Evolutionary conservation across 306 rosid genomes (phyloP).

Genomic region (Parietaria judaica): DNA sequence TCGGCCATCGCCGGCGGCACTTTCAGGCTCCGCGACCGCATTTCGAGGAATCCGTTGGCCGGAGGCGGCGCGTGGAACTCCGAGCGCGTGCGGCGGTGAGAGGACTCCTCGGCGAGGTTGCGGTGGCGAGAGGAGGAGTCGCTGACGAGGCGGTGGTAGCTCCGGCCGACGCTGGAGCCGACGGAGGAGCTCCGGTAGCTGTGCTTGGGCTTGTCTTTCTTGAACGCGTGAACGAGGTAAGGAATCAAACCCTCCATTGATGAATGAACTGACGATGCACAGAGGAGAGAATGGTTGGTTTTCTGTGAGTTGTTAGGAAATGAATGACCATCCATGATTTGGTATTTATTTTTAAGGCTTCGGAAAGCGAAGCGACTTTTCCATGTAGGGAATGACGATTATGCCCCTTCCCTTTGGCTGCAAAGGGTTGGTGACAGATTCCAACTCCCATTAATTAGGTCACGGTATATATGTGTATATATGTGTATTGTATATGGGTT

Average conservation of each 20-base stretch:
- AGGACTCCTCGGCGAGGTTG: constrained; percentile 36
- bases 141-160: constrained; percentile 53
- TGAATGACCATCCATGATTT: not conserved
- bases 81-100: constrained; percentile 62
- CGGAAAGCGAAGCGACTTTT: not conserved
- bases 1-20: not conserved
- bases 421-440: no score
- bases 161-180: constrained; percentile 35
- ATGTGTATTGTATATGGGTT: no score
- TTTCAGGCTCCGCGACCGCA: constrained; percentile 16
- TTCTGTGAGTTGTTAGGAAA: not conserved
- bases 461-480: no score
- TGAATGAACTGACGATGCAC: not conserved
- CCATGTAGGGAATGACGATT: constrained; percentile 1
- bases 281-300: not conserved
- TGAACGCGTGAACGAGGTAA: constrained; percentile 54
- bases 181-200: constrained; percentile 38
- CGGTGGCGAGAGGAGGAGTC: constrained; percentile 6
- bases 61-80: constrained; percentile 43
- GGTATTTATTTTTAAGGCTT: not conserved
- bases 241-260: constrained; percentile 85
- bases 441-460: no score
- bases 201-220: constrained; percentile 46
- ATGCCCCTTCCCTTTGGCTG: not conserved
- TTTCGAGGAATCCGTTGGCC: constrained; percentile 27